Conservation (phyloP, 352 stramenopile genomes). For the Phytophthora hibernalis region DNA sequence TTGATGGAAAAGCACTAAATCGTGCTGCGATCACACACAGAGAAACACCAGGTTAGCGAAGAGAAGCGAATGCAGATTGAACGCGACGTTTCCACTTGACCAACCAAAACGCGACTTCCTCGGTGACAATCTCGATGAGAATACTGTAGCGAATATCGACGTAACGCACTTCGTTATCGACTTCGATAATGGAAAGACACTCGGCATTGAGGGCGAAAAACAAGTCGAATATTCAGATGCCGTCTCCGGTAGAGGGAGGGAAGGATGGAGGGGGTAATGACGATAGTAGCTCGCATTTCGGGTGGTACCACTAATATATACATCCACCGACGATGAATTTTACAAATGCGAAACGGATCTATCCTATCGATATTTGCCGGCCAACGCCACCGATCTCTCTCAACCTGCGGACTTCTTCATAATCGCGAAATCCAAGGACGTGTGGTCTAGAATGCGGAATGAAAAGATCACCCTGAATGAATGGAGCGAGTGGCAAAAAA, state of each 20-base stretch:
- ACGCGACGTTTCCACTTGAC: conserved; percentile 7
- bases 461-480: not conserved
- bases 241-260: conserved; percentile 20
- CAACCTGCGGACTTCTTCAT: not conserved
- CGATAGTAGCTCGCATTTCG: conserved; percentile 36
- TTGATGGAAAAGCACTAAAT: too few relatives aligned
- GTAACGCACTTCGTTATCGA: conserved; percentile 43
- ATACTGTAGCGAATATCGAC: conserved; percentile 35
- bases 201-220: conserved; percentile 16
- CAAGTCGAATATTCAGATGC: conserved; percentile 35
- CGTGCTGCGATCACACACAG: too few relatives aligned
- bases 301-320: conserved; percentile 6
- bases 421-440: not conserved
- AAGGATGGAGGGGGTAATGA: too few relatives aligned
- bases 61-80: too few relatives aligned
- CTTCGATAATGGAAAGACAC: too few relatives aligned
- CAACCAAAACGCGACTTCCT: conserved; percentile 8
- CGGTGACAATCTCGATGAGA: conserved; percentile 23
- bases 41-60: too few relatives aligned
- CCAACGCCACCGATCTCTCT: too few relatives aligned
- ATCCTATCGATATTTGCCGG: too few relatives aligned
- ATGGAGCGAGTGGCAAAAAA: not conserved
- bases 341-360: not conserved
- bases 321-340: not conserved
- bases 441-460: not conserved